These are phyloP conservation scores for Fagopyrum homotropicum DNA, from an alignment of 148 eudicot species.

Conservation along the genomic window DNA sequence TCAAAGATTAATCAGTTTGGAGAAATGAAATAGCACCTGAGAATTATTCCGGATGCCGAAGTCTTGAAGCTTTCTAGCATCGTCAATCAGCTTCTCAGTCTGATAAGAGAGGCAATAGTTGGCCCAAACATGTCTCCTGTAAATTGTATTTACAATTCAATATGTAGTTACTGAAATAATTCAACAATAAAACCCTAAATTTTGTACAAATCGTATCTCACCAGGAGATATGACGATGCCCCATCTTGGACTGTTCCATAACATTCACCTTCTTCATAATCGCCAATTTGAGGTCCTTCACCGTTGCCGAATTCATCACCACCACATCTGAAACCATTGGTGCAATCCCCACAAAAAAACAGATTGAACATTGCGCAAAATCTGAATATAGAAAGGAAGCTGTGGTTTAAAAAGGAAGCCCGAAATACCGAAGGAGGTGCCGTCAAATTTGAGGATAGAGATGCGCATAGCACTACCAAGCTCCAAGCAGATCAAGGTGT, in stretches of 20 bases:
- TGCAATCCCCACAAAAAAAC: not conserved
- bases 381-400: slow-evolving; percentile 13
- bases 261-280: slow-evolving; percentile 64
- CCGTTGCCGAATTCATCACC: slow-evolving; percentile 70
- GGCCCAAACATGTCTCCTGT: slow-evolving; percentile 93
- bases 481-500: slow-evolving; percentile 77
- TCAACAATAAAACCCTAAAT: slow-evolving; percentile 4
- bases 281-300: slow-evolving; percentile 71
- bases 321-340: slow-evolving; percentile 49
- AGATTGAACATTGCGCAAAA: slow-evolving; percentile 20
- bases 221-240: slow-evolving; percentile 97
- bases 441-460: slow-evolving; percentile 69
- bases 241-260: slow-evolving; percentile 80
- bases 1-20: not conserved
- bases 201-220: not conserved
- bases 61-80: slow-evolving; percentile 54
- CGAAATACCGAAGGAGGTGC: slow-evolving; percentile 57
- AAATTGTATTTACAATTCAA: not conserved
- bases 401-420: not conserved
- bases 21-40: slow-evolving; percentile 38
- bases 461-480: slow-evolving; percentile 97
- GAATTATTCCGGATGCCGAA: slow-evolving; percentile 77
- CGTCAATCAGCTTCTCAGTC: slow-evolving; percentile 73
- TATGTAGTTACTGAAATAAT: not conserved
- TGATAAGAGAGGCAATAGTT: slow-evolving; percentile 72